Conservation (phyloP, 2,329 filamentous ascomycete species). For the Xylariaceae sp. region DNA sequence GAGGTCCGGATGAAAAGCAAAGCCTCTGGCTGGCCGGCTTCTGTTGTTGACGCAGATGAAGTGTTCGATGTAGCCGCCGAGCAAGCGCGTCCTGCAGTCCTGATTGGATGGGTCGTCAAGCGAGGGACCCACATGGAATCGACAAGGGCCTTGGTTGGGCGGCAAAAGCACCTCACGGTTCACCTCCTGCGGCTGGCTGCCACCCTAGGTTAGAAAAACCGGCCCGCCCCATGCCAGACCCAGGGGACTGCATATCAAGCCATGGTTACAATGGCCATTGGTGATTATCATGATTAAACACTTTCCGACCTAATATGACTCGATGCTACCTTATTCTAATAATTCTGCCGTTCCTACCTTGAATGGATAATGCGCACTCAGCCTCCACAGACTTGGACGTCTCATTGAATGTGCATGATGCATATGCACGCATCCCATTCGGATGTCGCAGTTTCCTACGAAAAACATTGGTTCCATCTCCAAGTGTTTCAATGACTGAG, state of each 20-base stretch:
- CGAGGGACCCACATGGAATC: slow-evolving; percentile 1
- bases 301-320: no score
- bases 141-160: slow-evolving; percentile 22
- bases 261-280: no score
- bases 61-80: slow-evolving; percentile 30
- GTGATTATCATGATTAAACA: no score
- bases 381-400: no score
- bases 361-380: no score
- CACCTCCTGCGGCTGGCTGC: slow-evolving; percentile 26
- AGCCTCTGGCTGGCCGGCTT: slow-evolving; percentile 25
- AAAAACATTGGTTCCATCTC: no score
- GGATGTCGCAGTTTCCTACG: no score
- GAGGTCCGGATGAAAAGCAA: slow-evolving; percentile 22
- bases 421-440: no score
- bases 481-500: no score
- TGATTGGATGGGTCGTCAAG: slow-evolving; percentile 21
- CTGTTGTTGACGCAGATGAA: slow-evolving; percentile 24
- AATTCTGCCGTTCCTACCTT: no score
- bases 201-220: slow-evolving; percentile 16
- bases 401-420: no score
- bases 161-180: slow-evolving; percentile 18
- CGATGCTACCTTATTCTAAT: no score
- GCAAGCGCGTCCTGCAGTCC: slow-evolving; percentile 7
- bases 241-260: slow-evolving; percentile 9
- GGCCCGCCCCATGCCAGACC: slow-evolving; percentile 6